Evolutionary conservation across 1,139 yeast species (phyloP).

Genomic region (Candida buenavistaensis): DNA sequence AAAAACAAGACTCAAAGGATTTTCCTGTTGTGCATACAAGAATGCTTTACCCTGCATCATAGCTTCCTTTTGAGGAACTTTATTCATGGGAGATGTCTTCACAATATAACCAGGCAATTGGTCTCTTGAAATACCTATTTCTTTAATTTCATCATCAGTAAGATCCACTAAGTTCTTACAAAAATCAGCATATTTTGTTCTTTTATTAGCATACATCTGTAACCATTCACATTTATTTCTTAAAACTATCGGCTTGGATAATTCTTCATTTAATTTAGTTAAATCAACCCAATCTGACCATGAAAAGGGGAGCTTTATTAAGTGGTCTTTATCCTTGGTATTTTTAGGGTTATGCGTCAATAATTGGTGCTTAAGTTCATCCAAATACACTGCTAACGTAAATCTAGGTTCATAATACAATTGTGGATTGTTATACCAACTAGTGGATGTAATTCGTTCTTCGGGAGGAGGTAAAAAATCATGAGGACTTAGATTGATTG

Average conservation of each 20-base stretch:
- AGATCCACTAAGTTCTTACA: constrained; percentile 19
- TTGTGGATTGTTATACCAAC: constrained; percentile 17
- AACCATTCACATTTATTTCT: constrained; percentile 37
- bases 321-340: constrained; percentile 15
- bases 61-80: constrained; percentile 32
- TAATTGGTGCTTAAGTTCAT: constrained; percentile 20
- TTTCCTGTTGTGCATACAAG: constrained; percentile 37
- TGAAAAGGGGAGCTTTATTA: constrained; percentile 34
- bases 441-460: constrained; percentile 12
- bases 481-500: constrained; percentile 20
- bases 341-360: constrained; percentile 19
- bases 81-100: constrained; percentile 28
- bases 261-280: constrained; percentile 39
- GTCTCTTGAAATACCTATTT: constrained; percentile 13
- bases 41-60: constrained; percentile 45
- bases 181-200: constrained; percentile 22
- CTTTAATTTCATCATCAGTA: constrained; percentile 13
- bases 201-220: constrained; percentile 24
- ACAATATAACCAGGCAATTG: constrained; percentile 48
- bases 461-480: constrained; percentile 20
- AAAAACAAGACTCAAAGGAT: constrained; percentile 31
- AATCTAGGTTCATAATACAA: constrained; percentile 28
- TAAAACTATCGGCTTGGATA: constrained; percentile 34
- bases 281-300: constrained; percentile 35
- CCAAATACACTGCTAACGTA: constrained; percentile 24